Percentiles rank a stretch among this genome's conserved stretches.
These are phyloP conservation scores for Platanthera guangdongensis DNA, from an alignment of 106 monocot species.

Conservation along the genomic window DNA sequence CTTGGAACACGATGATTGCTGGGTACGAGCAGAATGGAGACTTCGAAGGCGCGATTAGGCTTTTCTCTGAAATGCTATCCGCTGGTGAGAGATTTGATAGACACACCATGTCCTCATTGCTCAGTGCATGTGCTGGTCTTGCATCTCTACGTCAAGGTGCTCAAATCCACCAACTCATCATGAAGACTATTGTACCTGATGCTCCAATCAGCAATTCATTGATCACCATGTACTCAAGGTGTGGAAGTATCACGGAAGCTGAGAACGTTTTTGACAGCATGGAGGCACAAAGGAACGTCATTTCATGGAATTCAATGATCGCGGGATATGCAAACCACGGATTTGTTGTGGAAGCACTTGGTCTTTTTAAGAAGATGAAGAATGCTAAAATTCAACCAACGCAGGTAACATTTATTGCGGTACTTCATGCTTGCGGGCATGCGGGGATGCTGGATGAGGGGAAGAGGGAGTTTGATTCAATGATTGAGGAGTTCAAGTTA, in stretches of 20 bases:
- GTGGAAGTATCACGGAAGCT: constrained; percentile 50
- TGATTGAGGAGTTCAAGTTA: constrained; percentile 55
- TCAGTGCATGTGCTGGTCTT: constrained; percentile 61
- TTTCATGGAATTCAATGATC: constrained; percentile 91
- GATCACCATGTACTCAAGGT: constrained; percentile 81
- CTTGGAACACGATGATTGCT: constrained; percentile 82
- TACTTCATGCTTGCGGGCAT: constrained; percentile 70
- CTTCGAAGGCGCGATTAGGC: constrained; percentile 37
- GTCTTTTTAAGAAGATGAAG: constrained; percentile 61
- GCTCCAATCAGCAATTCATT: constrained; percentile 66
- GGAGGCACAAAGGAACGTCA: constrained; percentile 30
- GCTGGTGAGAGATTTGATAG: constrained; percentile 43
- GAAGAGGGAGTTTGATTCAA: constrained; percentile 52
- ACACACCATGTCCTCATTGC: constrained; percentile 70
- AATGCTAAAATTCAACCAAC: constrained; percentile 45
- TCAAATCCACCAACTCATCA: constrained; percentile 66
- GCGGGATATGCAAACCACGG: constrained; percentile 77
- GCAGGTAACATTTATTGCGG: constrained; percentile 66
- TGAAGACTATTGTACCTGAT: constrained; percentile 46
- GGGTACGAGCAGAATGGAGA: constrained; percentile 68
- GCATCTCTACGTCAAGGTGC: constrained; percentile 46
- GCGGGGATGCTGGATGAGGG: constrained; percentile 71
- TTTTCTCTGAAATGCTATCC: constrained; percentile 52
- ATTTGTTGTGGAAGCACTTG: constrained; percentile 39
- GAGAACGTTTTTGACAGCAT: constrained; percentile 46